Evolutionary conservation across 2,329 filamentous ascomycete species (phyloP), one percentile per base, ranked within the genome.

Genomic region (Fusarium luffae): DNA sequence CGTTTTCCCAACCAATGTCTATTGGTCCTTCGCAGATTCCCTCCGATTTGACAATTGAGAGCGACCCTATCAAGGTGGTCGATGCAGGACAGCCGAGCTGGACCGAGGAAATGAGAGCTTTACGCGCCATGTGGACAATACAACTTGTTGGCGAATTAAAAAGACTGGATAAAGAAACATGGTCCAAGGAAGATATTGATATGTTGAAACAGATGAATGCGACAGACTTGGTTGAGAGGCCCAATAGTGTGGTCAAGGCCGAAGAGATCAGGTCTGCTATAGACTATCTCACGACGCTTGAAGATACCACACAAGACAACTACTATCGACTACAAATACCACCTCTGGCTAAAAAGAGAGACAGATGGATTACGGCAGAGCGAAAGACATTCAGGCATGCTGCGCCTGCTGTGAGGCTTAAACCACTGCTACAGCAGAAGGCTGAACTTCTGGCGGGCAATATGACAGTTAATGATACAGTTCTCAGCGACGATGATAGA

Each of bases 91-190:
- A 50, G 11, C 72, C 72, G 0, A 70, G 40, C 13, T 73, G 71
- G 71, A 49, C 64, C 5, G 72, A 74, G 34, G 71, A 74, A 25
- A 74, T 74, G 72, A 58, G 72, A 11, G 72, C 34, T 23, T 11
- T 63, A 4, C 68, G 72, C 2, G 70, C 68, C n/a, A 14, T 74
- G 12, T 74, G 72, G 72, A 14, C 47, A 3, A 54, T 69, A n/a
- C 68, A 74, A 16, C 12, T 73, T 2, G 40, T 60, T 11, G 63
- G 69, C 4, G 68, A 74, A 4, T 34, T 65, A 2, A 37, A 7
- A n/a, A n/a, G n/a, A n/a, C n/a, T n/a, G n/a, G n/a, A n/a, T n/a
- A n/a, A n/a, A n/a, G n/a, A n/a, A n/a, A n/a, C n/a, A n/a, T n/a
- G n/a, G n/a, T n/a, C 47, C 19, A 5, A 50, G 7, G 34, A 51